A percentile compares a stretch with the other conserved stretches of the same genome.
phyloP scores from a whole-genome alignment of 192 early-diverging fungal genomes.

The Diversispora epigaea region DNA sequence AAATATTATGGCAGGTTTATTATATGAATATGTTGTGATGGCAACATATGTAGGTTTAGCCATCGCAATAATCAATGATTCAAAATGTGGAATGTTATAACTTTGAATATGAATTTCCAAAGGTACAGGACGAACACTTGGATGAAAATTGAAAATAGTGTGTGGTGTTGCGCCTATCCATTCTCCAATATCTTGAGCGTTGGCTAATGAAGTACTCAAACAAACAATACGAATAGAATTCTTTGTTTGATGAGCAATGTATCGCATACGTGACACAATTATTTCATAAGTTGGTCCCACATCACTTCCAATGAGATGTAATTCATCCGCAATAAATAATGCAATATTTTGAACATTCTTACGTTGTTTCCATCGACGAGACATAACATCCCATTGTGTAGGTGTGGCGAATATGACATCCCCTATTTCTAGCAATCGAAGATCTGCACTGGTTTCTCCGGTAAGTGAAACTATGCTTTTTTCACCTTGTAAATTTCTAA shows the following conservation, averaged over 20 bases:
- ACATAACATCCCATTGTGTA: conserved; percentile 90
- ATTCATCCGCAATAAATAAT: conserved; percentile 89
- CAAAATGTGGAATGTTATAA: conserved; percentile 88
- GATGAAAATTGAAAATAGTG: conserved; percentile 92
- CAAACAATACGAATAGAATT: conserved; percentile 89
- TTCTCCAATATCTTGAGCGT: conserved; percentile 96
- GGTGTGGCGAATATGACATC: conserved; percentile 92
- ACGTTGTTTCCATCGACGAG: conserved; percentile 92
- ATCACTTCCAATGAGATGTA: conserved; percentile 92
- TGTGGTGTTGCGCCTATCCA: conserved; percentile 87
- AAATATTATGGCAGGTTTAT: conserved; percentile 85
- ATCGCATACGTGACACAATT: conserved; percentile 91
- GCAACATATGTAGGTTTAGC: conserved; percentile 80
- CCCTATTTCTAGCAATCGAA: conserved; percentile 87
- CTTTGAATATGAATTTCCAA: conserved; percentile 95
- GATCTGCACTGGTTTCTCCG: conserved; percentile 86
- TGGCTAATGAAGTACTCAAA: conserved; percentile 86
- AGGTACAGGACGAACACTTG: conserved; percentile 88
- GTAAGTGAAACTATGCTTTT: conserved; percentile 87
- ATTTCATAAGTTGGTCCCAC: conserved; percentile 90
- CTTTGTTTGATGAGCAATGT: conserved; percentile 78
- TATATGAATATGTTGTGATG: conserved; percentile 60
- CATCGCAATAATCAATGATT: conserved; percentile 95
- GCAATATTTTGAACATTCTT: conserved; percentile 88
- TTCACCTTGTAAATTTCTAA: conserved; percentile 78